Conservation (phyloP, 2,329 filamentous ascomycete genomes). For the Aphanocladium album region DNA sequence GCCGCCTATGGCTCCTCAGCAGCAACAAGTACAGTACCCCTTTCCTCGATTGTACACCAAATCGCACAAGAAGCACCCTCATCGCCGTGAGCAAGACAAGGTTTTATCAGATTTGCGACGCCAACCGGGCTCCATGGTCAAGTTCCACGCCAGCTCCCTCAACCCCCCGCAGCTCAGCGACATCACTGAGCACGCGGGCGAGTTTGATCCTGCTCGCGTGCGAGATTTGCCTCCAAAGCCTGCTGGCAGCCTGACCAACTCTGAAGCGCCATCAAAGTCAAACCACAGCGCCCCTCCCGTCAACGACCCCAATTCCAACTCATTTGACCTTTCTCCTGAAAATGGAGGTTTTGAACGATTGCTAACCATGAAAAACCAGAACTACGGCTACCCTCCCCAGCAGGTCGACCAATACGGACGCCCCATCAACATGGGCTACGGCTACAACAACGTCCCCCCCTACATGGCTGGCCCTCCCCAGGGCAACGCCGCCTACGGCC, state of each 20-base stretch:
- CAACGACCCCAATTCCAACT: conserved; percentile 28
- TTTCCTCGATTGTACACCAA: conserved; percentile 23
- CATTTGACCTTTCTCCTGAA: conserved; percentile 61
- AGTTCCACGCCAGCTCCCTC: conserved; percentile 4
- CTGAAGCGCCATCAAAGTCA: conserved; percentile 5
- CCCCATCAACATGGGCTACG: conserved; percentile 36
- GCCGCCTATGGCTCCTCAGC: conserved; percentile 53
- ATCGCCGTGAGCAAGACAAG: conserved; percentile 13
- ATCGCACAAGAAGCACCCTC: conserved; percentile 4
- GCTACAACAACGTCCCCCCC: conserved; percentile 42
- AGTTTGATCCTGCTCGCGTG: neutral
- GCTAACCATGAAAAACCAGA: conserved; percentile 68
- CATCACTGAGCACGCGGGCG: conserved; percentile 2
- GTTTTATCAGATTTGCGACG: conserved; percentile 10
- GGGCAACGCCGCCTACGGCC: conserved; percentile 45
- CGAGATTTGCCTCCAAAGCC: neutral
- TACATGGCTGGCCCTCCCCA: conserved; percentile 41
- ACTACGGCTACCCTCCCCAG: conserved; percentile 49
- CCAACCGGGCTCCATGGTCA: neutral
- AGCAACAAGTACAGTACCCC: conserved; percentile 56
- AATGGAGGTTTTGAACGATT: conserved; percentile 66
- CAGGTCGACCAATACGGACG: conserved; percentile 35
- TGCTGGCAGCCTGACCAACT: neutral
- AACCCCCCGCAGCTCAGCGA: conserved; percentile 5
- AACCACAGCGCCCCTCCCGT: conserved; percentile 11